Evolutionary conservation across 257 asterid species (phyloP).

Genomic region (Capsicum rhomboideum): DNA sequence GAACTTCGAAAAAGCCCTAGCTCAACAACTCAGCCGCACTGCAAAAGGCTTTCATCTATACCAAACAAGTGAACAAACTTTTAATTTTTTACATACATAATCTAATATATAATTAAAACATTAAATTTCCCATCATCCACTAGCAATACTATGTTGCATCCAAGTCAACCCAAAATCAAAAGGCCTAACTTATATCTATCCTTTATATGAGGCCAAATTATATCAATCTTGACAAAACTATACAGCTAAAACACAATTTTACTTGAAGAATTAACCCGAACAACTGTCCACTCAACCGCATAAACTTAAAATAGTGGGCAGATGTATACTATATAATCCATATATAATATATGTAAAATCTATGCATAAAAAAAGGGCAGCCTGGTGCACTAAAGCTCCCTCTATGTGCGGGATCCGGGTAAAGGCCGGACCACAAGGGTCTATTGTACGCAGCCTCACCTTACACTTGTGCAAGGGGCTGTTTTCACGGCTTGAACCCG

Average conservation of each 20-base stretch:
- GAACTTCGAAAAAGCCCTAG: background rate
- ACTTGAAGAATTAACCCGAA: background rate
- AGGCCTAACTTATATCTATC: background rate
- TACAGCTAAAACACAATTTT: background rate
- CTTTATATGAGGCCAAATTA: background rate
- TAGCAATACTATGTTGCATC: background rate
- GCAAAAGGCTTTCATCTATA: background rate
- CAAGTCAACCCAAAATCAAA: background rate
- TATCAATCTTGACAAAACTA: background rate
- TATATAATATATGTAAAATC: too few relatives aligned
- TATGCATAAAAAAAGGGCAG: too few relatives aligned
- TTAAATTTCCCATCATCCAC: background rate
- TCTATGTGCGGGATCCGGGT: too few relatives aligned
- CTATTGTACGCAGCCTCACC: too few relatives aligned
- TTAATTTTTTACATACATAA: background rate
- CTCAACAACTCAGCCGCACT: background rate
- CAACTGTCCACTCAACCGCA: too few relatives aligned
- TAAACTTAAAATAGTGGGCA: too few relatives aligned
- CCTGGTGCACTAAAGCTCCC: too few relatives aligned
- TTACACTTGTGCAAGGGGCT: too few relatives aligned
- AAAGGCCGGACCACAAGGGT: too few relatives aligned
- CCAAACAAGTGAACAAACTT: background rate
- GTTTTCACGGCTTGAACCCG: too few relatives aligned
- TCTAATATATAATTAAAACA: background rate
- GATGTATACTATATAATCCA: too few relatives aligned